Conservation (phyloP, 441 rosid species). For the Capsella rubella region DNA sequence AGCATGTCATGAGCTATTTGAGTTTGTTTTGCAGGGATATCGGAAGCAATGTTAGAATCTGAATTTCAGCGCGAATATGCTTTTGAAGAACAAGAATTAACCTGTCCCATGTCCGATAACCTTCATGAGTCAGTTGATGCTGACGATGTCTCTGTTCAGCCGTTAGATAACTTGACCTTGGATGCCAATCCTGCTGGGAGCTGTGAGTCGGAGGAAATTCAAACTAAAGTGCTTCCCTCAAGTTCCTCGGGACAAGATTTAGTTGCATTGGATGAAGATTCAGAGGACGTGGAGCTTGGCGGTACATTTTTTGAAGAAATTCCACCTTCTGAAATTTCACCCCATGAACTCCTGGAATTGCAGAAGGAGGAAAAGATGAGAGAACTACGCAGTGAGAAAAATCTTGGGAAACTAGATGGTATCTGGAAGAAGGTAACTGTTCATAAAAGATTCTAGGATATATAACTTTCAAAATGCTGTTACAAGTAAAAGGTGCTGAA, state of each 20-base stretch:
- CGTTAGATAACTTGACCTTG: slow-evolving; percentile 43
- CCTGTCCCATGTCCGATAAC: slow-evolving; percentile 40
- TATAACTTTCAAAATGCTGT: slow-evolving; percentile 5
- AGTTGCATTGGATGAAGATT: slow-evolving; percentile 47
- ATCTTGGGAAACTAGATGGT: slow-evolving; percentile 76
- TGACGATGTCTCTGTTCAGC: slow-evolving; percentile 32
- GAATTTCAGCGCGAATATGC: slow-evolving; percentile 58
- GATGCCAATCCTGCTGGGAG: slow-evolving; percentile 43
- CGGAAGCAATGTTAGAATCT: slow-evolving; percentile 67
- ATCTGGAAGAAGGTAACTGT: slow-evolving; percentile 91
- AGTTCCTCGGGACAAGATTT: slow-evolving; percentile 43
- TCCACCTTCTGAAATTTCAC: slow-evolving; percentile 47
- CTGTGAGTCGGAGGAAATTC: slow-evolving; percentile 47
- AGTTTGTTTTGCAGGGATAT: slow-evolving; percentile 66
- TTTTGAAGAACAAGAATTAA: slow-evolving; percentile 43
- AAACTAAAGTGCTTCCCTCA: slow-evolving; percentile 44
- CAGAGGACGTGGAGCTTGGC: slow-evolving; percentile 73
- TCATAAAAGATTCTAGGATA: slow-evolving; percentile 16
- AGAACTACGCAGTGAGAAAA: slow-evolving; percentile 66
- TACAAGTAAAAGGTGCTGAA: slow-evolving; percentile 3
- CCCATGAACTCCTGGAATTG: slow-evolving; percentile 63
- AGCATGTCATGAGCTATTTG: slow-evolving; percentile 46
- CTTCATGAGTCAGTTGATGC: slow-evolving; percentile 43
- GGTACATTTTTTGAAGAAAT: slow-evolving; percentile 67
- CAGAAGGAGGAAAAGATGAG: slow-evolving; percentile 74